Base-by-base conservation (phyloP, 257 asterid species). In the Rubia yunnanensis region DNA sequence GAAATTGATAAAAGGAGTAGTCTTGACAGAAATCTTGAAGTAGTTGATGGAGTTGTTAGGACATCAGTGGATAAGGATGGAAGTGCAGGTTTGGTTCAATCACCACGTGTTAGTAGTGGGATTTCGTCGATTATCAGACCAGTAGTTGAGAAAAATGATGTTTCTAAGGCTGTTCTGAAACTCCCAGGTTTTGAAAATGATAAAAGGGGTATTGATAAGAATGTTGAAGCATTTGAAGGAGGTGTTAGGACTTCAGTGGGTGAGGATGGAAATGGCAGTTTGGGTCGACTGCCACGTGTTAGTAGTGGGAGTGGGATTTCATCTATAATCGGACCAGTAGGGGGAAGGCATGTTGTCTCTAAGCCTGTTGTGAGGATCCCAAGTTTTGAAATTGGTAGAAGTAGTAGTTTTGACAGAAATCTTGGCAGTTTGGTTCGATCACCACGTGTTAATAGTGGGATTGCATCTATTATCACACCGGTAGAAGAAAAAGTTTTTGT, bases 121-220 rank as follows among this genome's bases (percentile, higher is more conserved):
- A 4, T 44, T 44, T 44, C 50, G 15, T 44, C 50, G 50, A 44
- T 44, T 44, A 44, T 15, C 50, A 44, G 50, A 13, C 50, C 52
- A 44, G 52, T 15, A 44, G 52, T 14, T 7, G 22, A 14, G 0
- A 44, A 44, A 14, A 17, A 44, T 44, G 52, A 4, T 44, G 52
- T 44, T 75, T 63, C 78, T 66, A 70, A 78, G 79, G 77, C 86
- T 74, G 53, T 46, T 70, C 75, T 73, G 64, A 72, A 63, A 52
- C 68, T 26, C 69, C 83, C 84, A 31, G 34, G 35, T 69, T 79
- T 66, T 20, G 72, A 57, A n/a, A 41, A 31, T 70, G 66, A 52
- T 74, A 75, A 61, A 66, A 79, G 58, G 60, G 71, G 76, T 70
- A 66, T 8, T 63, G 39, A 41, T 66, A n/a, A 36, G 30, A 55